Conservation (phyloP, 1,284 basidiomycete species). For the Apiotrichum gamsii region DNA sequence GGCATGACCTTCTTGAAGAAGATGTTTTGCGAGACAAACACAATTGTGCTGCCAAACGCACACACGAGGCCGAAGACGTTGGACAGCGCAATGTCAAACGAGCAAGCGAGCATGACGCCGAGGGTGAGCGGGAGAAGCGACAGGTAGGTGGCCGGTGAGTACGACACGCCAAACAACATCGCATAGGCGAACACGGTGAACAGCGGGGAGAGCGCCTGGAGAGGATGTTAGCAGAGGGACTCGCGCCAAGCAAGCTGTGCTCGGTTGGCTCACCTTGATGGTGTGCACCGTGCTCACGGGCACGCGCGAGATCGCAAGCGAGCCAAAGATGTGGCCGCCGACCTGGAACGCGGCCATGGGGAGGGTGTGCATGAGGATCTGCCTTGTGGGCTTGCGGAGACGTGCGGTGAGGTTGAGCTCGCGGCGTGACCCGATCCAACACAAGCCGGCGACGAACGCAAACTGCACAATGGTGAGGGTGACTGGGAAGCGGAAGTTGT, state of each 20-base stretch:
- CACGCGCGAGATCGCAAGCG: slow-evolving; percentile 91
- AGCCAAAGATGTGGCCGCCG: slow-evolving; percentile 94
- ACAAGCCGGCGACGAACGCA: slow-evolving; percentile 83
- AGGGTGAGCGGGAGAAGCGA: slow-evolving; percentile 90
- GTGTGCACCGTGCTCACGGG: slow-evolving; percentile 98
- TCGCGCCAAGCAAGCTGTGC: slow-evolving; percentile 3
- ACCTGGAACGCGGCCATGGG: slow-evolving; percentile 90
- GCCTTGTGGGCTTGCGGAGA: slow-evolving; percentile 62
- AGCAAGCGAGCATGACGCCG: slow-evolving; percentile 96
- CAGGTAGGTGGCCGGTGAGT: slow-evolving; percentile 83
- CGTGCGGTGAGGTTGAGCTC: slow-evolving; percentile 52
- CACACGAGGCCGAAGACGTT: slow-evolving; percentile 77
- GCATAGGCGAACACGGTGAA: slow-evolving; percentile 96
- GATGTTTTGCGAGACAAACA: slow-evolving; percentile 98
- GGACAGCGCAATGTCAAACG: slow-evolving; percentile 80
- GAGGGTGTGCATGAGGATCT: slow-evolving; percentile 70
- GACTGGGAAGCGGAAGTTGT: slow-evolving; percentile 46
- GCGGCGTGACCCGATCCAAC: slow-evolving; percentile 69
- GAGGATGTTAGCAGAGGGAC: slow-evolving; percentile 3
- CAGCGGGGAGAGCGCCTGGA: slow-evolving; percentile 84
- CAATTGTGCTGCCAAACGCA: slow-evolving; percentile 86
- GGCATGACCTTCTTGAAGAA: slow-evolving; percentile 99
- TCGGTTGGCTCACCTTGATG: slow-evolving; percentile 93
- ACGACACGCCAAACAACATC: slow-evolving; percentile 83
- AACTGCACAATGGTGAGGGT: slow-evolving; percentile 94